Evolutionary conservation across 2,329 filamentous ascomycete genomes (phyloP).

Genomic region (Penicillium palitans): DNA sequence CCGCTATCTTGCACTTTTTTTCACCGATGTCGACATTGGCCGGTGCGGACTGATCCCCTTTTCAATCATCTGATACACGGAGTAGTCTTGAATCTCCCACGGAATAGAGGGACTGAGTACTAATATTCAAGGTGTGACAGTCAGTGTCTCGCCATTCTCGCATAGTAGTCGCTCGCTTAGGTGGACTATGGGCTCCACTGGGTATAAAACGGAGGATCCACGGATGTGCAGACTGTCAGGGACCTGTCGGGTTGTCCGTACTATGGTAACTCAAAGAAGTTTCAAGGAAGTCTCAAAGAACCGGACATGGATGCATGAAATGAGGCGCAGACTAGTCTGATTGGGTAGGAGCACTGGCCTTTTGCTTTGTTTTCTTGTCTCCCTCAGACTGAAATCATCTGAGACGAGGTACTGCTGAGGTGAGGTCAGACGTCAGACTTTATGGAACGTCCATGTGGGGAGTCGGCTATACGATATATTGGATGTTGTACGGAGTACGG

Average conservation of each 20-base stretch:
- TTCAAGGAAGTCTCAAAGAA: background rate
- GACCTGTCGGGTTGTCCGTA: background rate
- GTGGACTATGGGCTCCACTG: conserved; percentile 3
- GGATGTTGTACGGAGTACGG: too few species aligned
- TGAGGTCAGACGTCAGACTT: conserved; percentile 2
- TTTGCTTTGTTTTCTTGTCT: background rate
- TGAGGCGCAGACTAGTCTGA: background rate
- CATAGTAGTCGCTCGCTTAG: background rate
- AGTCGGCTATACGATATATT: background rate
- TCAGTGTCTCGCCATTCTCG: background rate
- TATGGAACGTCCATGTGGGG: background rate
- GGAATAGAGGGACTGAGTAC: too few species aligned
- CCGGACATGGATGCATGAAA: background rate
- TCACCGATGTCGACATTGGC: background rate
- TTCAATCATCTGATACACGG: background rate
- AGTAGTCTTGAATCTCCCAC: background rate
- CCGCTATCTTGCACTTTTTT: background rate
- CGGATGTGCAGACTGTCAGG: background rate
- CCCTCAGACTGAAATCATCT: background rate
- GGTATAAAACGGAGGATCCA: conserved; percentile 4
- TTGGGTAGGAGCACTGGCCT: background rate
- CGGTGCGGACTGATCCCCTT: background rate
- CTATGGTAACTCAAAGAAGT: background rate
- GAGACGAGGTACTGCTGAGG: conserved; percentile 1
- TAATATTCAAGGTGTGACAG: background rate